These are phyloP conservation scores for Acanthochlamys bracteata DNA, from an alignment of 106 monocot species.

Conservation along the genomic window DNA sequence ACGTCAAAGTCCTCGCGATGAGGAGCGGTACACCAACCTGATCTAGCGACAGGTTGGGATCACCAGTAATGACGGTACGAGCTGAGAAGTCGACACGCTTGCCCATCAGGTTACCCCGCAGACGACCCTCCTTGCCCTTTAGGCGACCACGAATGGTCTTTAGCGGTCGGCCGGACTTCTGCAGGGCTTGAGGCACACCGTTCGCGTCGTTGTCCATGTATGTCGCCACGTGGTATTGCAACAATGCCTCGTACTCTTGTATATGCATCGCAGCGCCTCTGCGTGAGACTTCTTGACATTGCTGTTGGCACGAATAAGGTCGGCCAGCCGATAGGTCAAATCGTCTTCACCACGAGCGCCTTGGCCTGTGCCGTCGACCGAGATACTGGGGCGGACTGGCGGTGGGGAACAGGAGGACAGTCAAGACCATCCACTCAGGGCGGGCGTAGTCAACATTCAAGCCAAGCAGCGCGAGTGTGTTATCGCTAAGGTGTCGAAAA, in stretches of 20 bases:
- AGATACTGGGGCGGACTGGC: constrained; percentile 93
- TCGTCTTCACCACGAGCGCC: constrained; percentile 80
- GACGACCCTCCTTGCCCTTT: constrained; percentile 95
- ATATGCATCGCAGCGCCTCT: constrained; percentile 96
- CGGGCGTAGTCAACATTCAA: constrained; percentile 96
- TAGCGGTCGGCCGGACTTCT: constrained; percentile 80
- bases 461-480: constrained; percentile 77
- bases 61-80: constrained; percentile 84
- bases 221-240: constrained; percentile 96
- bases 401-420: constrained; percentile 98
- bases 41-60: constrained; percentile 89
- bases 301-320: constrained; percentile 93
- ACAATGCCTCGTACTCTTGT: constrained; percentile 84
- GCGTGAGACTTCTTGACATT: constrained; percentile 81
- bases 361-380: constrained; percentile 95
- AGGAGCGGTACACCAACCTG: constrained; percentile 85
- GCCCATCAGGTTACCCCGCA: constrained; percentile 96
- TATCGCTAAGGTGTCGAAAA: constrained; percentile 91
- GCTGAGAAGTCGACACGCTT: constrained; percentile 95
- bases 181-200: constrained; percentile 93
- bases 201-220: constrained; percentile 97
- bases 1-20: constrained; percentile 84
- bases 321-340: constrained; percentile 93
- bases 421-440: constrained; percentile 98
- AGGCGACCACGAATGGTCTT: constrained; percentile 92